phyloP scores from a whole-genome alignment of 371 early-diverging fungal species.

The Hamiltosporidium magnivora region DNA sequence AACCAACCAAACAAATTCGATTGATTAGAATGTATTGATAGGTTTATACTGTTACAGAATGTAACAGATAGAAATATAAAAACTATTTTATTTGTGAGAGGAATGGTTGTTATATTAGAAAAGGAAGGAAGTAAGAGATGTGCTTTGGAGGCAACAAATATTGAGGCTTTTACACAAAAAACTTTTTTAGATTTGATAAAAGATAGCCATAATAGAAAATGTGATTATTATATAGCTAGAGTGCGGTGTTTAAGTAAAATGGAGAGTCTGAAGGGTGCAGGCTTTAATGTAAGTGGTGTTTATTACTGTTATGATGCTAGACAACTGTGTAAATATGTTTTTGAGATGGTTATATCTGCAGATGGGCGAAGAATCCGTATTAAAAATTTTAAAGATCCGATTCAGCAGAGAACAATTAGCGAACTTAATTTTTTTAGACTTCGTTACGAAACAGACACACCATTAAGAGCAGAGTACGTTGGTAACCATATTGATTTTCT shows the following conservation, averaged over 20 bases:
- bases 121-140: constrained; percentile 31
- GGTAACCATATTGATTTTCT: constrained; percentile 55
- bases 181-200: constrained; percentile 50
- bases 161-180: constrained; percentile 56
- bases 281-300: neutral
- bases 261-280: neutral
- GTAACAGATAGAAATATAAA: no score
- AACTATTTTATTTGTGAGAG: no score
- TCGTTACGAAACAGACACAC: constrained; percentile 45
- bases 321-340: constrained; percentile 57
- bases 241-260: constrained; percentile 17
- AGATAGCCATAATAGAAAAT: constrained; percentile 28
- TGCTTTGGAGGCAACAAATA: constrained; percentile 39
- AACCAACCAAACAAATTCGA: no score
- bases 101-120: constrained; percentile 32
- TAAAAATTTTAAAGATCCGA: constrained; percentile 56
- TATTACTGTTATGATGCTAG: constrained; percentile 55
- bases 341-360: constrained; percentile 58
- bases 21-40: no score
- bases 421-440: constrained; percentile 56
- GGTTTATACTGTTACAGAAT: no score
- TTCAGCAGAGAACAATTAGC: constrained; percentile 38
- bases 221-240: constrained; percentile 49
- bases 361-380: constrained; percentile 54
- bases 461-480: constrained; percentile 46